Conservation (phyloP, 2,329 filamentous ascomycete genomes). For the Plenodomus biglobosus region DNA sequence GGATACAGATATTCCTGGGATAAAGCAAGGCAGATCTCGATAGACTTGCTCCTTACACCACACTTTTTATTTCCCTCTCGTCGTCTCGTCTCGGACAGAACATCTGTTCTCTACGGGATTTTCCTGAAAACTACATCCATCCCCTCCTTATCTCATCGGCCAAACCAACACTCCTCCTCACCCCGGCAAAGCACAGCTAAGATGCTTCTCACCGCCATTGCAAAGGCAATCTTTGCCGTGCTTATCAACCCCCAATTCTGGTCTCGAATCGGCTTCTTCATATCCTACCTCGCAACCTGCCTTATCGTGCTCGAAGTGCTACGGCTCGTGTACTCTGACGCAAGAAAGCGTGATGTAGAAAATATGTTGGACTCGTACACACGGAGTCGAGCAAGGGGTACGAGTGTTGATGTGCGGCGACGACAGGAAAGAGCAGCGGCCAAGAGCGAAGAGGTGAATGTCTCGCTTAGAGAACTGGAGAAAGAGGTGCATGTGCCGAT, state of each 20-base stretch:
- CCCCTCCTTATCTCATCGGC: neutral
- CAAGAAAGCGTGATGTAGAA: conserved; percentile 26
- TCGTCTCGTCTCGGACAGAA: no score
- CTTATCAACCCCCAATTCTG: conserved; percentile 17
- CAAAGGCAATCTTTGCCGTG: conserved; percentile 9
- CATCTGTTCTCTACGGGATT: no score
- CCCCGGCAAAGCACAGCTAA: neutral
- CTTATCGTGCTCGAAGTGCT: conserved; percentile 27
- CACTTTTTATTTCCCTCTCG: no score
- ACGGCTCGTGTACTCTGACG: conserved; percentile 23
- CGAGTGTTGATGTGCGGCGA: conserved; percentile 2
- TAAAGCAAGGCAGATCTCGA: no score
- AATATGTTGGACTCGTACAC: conserved; percentile 25
- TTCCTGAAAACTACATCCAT: no score
- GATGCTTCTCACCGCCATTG: conserved; percentile 1
- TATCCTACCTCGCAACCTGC: conserved; percentile 25
- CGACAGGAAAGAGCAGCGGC: conserved; percentile 1
- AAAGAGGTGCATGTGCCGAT: conserved; percentile 1
- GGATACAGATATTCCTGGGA: no score
- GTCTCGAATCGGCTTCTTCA: conserved; percentile 22
- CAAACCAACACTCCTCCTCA: neutral
- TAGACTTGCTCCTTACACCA: no score
- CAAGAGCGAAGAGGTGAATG: conserved; percentile 1
- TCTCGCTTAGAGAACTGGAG: conserved; percentile 4
- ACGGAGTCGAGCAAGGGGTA: neutral